Conservation (phyloP, 116 monocot species). For the Trichopus zeylanicus region DNA sequence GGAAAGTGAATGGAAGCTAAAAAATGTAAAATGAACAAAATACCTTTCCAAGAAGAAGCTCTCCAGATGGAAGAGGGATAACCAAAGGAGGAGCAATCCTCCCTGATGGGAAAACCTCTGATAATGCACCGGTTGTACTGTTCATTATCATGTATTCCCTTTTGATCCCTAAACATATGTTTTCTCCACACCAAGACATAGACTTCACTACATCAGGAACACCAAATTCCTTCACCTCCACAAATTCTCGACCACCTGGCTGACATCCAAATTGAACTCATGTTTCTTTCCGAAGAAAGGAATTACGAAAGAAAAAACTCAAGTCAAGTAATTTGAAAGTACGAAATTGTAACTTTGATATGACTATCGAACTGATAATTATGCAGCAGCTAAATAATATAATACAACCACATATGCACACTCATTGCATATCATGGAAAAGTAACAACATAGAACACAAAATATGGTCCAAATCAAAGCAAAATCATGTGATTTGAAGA, state of each 20-base stretch:
- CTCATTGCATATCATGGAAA: too few species aligned
- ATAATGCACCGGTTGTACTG: constrained; percentile 65
- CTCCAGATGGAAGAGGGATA: constrained; percentile 69
- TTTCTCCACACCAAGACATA: constrained; percentile 99
- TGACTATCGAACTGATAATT: too few species aligned
- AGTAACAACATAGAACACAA: too few species aligned
- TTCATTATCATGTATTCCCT: constrained; percentile 93
- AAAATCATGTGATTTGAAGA: too few species aligned
- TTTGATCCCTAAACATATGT: constrained; percentile 89
- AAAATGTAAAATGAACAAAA: background rate
- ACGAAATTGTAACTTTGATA: too few species aligned
- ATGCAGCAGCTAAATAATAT: too few species aligned
- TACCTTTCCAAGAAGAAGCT: constrained; percentile 96
- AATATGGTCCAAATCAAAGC: too few species aligned
- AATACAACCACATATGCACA: too few species aligned
- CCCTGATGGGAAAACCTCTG: constrained; percentile 82
- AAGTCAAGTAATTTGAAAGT: too few species aligned
- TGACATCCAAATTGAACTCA: constrained; percentile 5
- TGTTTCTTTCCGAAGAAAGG: background rate
- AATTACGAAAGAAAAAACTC: background rate
- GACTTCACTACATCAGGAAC: constrained; percentile 81
- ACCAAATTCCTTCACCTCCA: constrained; percentile 92
- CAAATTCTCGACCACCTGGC: constrained; percentile 89
- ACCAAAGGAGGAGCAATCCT: constrained; percentile 85
- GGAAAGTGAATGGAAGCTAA: background rate